Evolutionary conservation across 2,329 filamentous ascomycete genomes (phyloP), one percentile per base, ranked within the genome.

Genomic region (Cordyceps cicadae): DNA sequence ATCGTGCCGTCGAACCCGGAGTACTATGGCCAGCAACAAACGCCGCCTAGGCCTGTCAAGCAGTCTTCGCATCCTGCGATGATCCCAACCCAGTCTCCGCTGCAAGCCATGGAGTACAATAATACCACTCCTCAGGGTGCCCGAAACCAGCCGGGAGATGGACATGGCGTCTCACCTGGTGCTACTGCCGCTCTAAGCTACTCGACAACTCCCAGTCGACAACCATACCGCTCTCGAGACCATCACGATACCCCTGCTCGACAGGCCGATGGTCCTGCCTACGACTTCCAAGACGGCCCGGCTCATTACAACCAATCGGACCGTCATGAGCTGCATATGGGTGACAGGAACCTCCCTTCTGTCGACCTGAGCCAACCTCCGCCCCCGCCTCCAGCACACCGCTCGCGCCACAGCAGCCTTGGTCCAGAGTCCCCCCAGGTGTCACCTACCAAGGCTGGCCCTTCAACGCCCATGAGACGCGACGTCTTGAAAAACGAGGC

Each of bases 401-500:
- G 82, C 61, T 72, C 71, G 26, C 69, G 79, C 62, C 76, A 80
- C 63, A 78, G 74, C 62, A 79, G 74, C 64, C 75, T 73, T 45
- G 67, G 75, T 11, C 72, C 76, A 59, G 80, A 81, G 26, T 64
- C 73, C 48, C 66, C 73, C 3, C 72, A 75, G 29, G 63, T 68
- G 3, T 70, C 75, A 2, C 69, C 74, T 19, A 73, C 72, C 45
- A 81, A 80, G 66, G 71, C 72, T 3, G 72, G 74, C 1, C 74
- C 74, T 1, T 74, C 75, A 1, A 80, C 82, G 74, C 75, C 75
- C 2, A 85, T 86, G 81, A 77, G 82, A 60, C 81, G 84, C 49
- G 82, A 85, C 60, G 82, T 85, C 12, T 68, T 85, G 63, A 77
- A 79, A 62, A 82, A 72, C 58, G 82, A 84, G 67, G 82, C 83